phyloP scores from a whole-genome alignment of 345 rosid species.

The Pugionium cornutum region DNA sequence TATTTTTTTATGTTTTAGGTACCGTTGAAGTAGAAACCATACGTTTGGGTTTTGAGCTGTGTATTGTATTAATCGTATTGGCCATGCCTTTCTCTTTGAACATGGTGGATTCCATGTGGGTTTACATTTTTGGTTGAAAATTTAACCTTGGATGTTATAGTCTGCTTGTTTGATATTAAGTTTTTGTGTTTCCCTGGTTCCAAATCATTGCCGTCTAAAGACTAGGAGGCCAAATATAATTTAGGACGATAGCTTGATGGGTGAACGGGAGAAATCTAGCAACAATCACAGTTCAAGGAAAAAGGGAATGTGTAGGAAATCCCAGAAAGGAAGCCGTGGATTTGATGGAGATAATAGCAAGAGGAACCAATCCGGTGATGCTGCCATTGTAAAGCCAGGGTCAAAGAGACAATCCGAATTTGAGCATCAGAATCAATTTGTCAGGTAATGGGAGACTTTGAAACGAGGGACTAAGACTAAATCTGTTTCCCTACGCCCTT shows the following conservation, averaged over 20 bases:
- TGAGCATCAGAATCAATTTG: constrained; percentile 50
- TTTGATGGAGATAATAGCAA: constrained; percentile 47
- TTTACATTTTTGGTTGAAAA: no score
- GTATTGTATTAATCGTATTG: no score
- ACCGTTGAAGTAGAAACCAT: no score
- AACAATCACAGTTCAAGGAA: constrained; percentile 44
- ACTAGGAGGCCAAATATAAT: constrained; percentile 34
- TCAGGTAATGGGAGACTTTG: constrained; percentile 49
- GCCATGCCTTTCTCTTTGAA: no score
- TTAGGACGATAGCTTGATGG: constrained; percentile 51
- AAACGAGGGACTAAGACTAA: not conserved
- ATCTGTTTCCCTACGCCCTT: not conserved
- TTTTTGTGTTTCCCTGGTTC: constrained; percentile 37
- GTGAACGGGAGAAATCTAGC: constrained; percentile 49
- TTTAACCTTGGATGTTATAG: no score
- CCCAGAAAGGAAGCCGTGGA: constrained; percentile 50
- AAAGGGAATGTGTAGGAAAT: constrained; percentile 53
- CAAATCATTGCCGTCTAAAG: constrained; percentile 44
- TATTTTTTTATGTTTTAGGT: no score
- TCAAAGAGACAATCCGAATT: constrained; percentile 48
- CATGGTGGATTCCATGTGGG: no score
- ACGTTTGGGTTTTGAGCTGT: no score
- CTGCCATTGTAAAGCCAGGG: constrained; percentile 24
- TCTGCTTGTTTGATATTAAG: no score
- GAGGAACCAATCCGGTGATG: constrained; percentile 40